Percentiles rank a stretch among this genome's conserved stretches.
Evolutionary conservation across 805 yeast genomes (phyloP).

Genomic region (Ogataea methanolica): DNA sequence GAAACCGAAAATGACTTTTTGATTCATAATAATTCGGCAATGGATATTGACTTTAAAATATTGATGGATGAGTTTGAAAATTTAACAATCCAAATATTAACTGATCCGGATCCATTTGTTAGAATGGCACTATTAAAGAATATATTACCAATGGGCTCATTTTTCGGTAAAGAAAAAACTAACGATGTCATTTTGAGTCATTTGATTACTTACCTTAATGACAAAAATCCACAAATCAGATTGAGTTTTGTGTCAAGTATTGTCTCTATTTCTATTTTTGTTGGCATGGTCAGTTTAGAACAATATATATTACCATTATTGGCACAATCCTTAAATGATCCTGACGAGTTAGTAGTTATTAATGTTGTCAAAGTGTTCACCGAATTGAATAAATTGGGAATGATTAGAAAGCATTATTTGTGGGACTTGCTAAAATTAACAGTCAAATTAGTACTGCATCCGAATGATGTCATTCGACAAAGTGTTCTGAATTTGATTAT

Average conservation of each 20-base stretch:
- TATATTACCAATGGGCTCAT: conserved; percentile 72
- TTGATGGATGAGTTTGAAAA: conserved; percentile 57
- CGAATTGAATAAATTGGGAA: conserved; percentile 51
- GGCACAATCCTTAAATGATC: conserved; percentile 77
- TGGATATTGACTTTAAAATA: conserved; percentile 37
- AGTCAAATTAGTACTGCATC: conserved; percentile 67
- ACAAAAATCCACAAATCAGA: conserved; percentile 61
- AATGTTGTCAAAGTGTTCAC: conserved; percentile 58
- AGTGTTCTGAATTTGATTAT: conserved; percentile 57
- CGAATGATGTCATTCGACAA: conserved; percentile 81
- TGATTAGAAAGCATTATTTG: conserved; percentile 44
- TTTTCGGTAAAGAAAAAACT: conserved; percentile 82
- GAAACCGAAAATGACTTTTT: conserved; percentile 39
- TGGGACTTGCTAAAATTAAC: conserved; percentile 52
- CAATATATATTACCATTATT: conserved; percentile 84
- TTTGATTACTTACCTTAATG: conserved; percentile 86
- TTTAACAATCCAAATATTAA: conserved; percentile 58
- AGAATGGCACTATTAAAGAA: conserved; percentile 64
- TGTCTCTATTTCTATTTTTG: conserved; percentile 67
- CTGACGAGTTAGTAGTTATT: conserved; percentile 76
- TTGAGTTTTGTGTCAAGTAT: conserved; percentile 68
- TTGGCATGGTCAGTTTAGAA: conserved; percentile 79
- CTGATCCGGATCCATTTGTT: conserved; percentile 64
- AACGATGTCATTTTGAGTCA: conserved; percentile 88
- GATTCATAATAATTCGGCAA: conserved; percentile 27